These are phyloP conservation scores for Bryoerythrophyllum caledonicum DNA, from an alignment of 225 moss, liverwort and hornwort genomes.

Conservation along the genomic window DNA sequence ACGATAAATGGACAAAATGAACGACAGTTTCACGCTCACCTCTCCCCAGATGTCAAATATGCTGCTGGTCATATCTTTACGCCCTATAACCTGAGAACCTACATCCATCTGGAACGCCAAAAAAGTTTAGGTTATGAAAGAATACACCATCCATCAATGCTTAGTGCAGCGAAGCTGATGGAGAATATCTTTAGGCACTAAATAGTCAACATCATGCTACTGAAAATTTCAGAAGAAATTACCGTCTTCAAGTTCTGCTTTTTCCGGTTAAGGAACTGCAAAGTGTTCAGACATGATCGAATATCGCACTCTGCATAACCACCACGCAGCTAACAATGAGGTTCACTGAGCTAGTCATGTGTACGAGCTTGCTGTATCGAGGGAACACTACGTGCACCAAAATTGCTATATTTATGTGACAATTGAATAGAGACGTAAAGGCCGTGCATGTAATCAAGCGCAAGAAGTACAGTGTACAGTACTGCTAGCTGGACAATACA, in stretches of 20 bases:
- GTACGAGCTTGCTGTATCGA: conserved; percentile 4
- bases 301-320: conserved; percentile 86
- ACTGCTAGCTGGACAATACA: conserved; percentile 1
- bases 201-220: not conserved
- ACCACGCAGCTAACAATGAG: conserved; percentile 25
- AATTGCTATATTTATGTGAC: not conserved
- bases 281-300: conserved; percentile 88
- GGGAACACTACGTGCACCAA: not conserved
- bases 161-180: conserved; percentile 1
- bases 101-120: conserved; percentile 65
- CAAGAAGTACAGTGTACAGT: not conserved
- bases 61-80: conserved; percentile 89
- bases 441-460: conserved; percentile 4
- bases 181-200: conserved; percentile 3
- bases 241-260: conserved; percentile 75
- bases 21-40: conserved; percentile 45
- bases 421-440: not conserved
- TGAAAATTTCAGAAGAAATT: conserved; percentile 13
- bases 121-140: conserved; percentile 13
- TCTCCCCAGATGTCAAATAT: conserved; percentile 87
- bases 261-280: conserved; percentile 90
- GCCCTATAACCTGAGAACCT: conserved; percentile 74
- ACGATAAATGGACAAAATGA: conserved; percentile 2
- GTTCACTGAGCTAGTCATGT: conserved; percentile 4
- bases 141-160: conserved; percentile 6